A percentile compares a stretch with the other conserved stretches of the same genome.
phyloP scores from a whole-genome alignment of 2,329 filamentous ascomycete genomes.

The Fusarium sp. region DNA sequence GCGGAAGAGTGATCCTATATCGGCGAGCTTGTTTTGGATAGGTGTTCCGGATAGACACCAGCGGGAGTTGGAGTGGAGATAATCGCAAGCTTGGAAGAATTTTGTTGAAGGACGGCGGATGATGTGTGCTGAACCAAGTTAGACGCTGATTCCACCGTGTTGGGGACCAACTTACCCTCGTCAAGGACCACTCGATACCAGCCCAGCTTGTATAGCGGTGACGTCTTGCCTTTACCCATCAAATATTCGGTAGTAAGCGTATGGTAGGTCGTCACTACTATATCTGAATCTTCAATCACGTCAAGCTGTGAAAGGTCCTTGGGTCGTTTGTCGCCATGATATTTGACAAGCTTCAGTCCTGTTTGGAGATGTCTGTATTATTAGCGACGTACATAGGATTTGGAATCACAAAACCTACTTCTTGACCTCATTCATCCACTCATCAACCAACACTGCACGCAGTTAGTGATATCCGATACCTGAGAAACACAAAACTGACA shows the following conservation, averaged over 20 bases:
- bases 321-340: background rate
- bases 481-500: fast-evolving
- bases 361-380: background rate
- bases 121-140: constrained; percentile 55
- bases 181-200: constrained; percentile 59
- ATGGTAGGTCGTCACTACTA: constrained; percentile 12
- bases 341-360: background rate
- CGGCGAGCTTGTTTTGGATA: constrained; percentile 64
- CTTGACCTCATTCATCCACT: constrained; percentile 11
- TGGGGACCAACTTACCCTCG: constrained; percentile 52
- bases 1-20: constrained; percentile 50
- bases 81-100: constrained; percentile 55
- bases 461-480: fast-evolving
- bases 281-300: background rate
- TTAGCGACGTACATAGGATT: background rate
- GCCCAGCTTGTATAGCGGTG: background rate
- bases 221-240: background rate
- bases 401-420: background rate
- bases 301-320: background rate
- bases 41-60: constrained; percentile 67
- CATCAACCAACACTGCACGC: background rate
- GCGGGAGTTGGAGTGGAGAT: constrained; percentile 56
- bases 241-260: constrained; percentile 11
- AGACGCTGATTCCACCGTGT: background rate
- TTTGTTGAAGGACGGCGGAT: constrained; percentile 58